Base-by-base conservation (phyloP, 768 basidiomycete genomes). In the Tricholoma hemisulphureum region DNA sequence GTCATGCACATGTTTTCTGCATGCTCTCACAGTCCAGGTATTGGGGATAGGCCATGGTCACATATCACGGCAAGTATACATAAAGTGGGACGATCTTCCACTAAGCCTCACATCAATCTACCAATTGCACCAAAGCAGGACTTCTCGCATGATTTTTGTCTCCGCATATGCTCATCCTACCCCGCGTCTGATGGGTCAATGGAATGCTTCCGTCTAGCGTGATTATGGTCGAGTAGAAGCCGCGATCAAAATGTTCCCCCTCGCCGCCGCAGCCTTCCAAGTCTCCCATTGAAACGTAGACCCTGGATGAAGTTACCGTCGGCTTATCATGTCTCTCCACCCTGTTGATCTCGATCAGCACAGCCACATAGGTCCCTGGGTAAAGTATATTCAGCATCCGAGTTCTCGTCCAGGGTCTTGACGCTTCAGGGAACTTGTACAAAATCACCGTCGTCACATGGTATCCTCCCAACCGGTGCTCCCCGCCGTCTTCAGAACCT, bases 341-440 rank as follows among this genome's bases (percentile, higher is more conserved):
- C 58, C 54, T 60, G 14, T 53, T 61, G 62, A 61, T 61, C 53
- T 48, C 53, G 63, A 63, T 63, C 63, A 56, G 50, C 63, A 63
- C 63, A 48, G 63, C 63, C 63, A 63, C 63, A 23, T 39, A 8
- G 26, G 51, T 55, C 37, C 37, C 29, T 26, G 34, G n/a, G 6
- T 23, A 26, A n/a, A n/a, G 14, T 29, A 59, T 49, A 43, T 54
- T 63, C 35, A 21, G n/a, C n/a, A 24, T 57, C 58, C 46, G 21
- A 29, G 13, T 24, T 21, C 18, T 54, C 53, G 48, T 56, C 37
- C 59, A 63, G 59, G 59, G 61, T 63, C 48, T 55, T n/a, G n/a
- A n/a, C n/a, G n/a, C n/a, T 16, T 41, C 46, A 49, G 46, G 46
- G 46, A n/a, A n/a, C 18, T 39, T 39, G 37, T 39, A n/a, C 37